Conservation (phyloP, 345 rosid species). For the Aurinia saxatilis region DNA sequence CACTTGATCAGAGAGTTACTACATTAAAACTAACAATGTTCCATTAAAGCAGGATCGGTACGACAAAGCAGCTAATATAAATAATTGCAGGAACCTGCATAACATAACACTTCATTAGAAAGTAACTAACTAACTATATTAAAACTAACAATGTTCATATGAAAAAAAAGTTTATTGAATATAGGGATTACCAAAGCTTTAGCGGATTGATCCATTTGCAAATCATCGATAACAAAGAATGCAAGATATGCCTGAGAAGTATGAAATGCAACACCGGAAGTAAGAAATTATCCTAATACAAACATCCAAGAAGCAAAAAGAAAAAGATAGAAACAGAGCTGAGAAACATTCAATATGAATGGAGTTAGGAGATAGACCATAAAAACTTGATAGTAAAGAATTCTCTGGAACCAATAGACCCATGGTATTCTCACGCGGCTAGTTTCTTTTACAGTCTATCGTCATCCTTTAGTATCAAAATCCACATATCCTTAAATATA, state of each 20-base stretch:
- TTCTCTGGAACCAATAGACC: constrained; percentile 83
- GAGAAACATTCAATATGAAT: constrained; percentile 80
- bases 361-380: constrained; percentile 79
- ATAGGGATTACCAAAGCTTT: constrained; percentile 87
- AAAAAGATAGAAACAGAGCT: constrained; percentile 38
- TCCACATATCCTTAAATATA: too few species aligned
- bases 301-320: too few species aligned
- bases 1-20: too few species aligned
- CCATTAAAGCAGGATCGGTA: constrained; percentile 66
- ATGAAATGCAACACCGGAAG: constrained; percentile 14
- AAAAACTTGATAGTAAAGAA: constrained; percentile 89
- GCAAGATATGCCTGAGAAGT: constrained; percentile 81
- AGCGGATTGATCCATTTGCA: constrained; percentile 75
- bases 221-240: constrained; percentile 74
- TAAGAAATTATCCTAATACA: too few species aligned
- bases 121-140: not conserved
- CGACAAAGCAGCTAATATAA: constrained; percentile 74
- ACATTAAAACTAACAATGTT: too few species aligned
- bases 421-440: too few species aligned
- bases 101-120: constrained; percentile 5
- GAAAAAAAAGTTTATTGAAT: constrained; percentile 3
- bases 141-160: not conserved
- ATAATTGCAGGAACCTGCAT: constrained; percentile 86
- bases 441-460: too few species aligned
- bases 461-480: too few species aligned